phyloP scores from a whole-genome alignment of 768 basidiomycete species.

The Mycena crocata region DNA sequence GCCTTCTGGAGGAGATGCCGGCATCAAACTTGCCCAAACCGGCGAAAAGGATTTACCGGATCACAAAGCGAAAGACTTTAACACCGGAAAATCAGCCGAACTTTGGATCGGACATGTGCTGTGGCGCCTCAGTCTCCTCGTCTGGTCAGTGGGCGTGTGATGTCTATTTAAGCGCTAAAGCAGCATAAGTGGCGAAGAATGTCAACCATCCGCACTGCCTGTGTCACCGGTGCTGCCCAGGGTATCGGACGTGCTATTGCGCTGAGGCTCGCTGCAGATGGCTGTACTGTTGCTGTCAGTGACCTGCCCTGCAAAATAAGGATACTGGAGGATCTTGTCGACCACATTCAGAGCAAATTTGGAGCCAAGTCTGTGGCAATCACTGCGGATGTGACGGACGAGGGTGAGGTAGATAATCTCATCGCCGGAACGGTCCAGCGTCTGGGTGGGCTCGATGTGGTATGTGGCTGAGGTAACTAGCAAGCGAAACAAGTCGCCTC shows the following conservation, averaged over 20 bases:
- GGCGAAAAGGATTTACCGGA: too few species aligned
- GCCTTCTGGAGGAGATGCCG: too few species aligned
- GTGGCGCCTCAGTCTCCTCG: too few species aligned
- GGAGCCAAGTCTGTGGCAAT: constrained; percentile 8
- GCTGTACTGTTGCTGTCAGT: constrained; percentile 50
- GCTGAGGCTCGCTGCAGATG: constrained; percentile 50
- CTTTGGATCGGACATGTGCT: too few species aligned
- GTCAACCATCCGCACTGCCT: constrained; percentile 38
- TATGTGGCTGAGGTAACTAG: too few species aligned
- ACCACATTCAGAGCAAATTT: neutral
- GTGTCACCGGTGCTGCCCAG: constrained; percentile 53
- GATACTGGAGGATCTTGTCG: constrained; percentile 4
- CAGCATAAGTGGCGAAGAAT: too few species aligned
- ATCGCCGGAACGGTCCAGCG: constrained; percentile 33
- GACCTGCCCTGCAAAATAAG: constrained; percentile 38
- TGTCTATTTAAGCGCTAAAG: too few species aligned
- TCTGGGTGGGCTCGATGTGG: constrained; percentile 19
- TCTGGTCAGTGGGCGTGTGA: too few species aligned
- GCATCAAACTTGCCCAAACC: too few species aligned
- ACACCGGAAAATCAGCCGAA: too few species aligned
- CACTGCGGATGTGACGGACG: constrained; percentile 45
- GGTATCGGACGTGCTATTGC: constrained; percentile 57
- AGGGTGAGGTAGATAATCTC: constrained; percentile 48
- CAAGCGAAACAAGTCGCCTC: too few species aligned
- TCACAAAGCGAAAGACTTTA: too few species aligned